A percentile compares a stretch with the other conserved stretches of the same genome.
These are phyloP conservation scores for Echinosophora koreensis DNA, from an alignment of 306 rosid species.

Conservation along the genomic window DNA sequence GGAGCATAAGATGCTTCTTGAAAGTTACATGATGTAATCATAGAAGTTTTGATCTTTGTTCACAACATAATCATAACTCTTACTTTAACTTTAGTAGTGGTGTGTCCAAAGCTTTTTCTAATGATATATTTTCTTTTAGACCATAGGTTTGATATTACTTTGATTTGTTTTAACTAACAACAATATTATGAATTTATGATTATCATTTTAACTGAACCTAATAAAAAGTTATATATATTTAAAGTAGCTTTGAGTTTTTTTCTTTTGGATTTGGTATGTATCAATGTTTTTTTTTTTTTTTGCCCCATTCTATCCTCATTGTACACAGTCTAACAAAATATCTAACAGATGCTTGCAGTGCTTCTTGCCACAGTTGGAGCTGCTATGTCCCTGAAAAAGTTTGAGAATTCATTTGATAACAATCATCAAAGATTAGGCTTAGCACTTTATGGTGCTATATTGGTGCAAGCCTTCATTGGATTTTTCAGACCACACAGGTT, in stretches of 20 bases:
- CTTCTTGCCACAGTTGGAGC: constrained; percentile 86
- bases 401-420: constrained; percentile 94
- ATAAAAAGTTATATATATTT: constrained; percentile 21
- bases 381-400: constrained; percentile 74
- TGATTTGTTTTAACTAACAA: constrained; percentile 1
- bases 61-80: constrained; percentile 51
- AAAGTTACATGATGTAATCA: constrained; percentile 46
- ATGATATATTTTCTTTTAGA: constrained; percentile 20
- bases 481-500: constrained; percentile 94
- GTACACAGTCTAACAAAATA: constrained; percentile 36
- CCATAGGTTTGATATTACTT: constrained; percentile 38
- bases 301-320: not conserved
- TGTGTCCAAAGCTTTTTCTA: constrained; percentile 48
- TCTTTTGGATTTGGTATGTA: not conserved
- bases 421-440: constrained; percentile 91
- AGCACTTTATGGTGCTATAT: constrained; percentile 76
- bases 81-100: constrained; percentile 77
- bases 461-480: constrained; percentile 79
- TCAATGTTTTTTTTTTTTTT: not conserved
- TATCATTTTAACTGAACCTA: constrained; percentile 45
- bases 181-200: constrained; percentile 29
- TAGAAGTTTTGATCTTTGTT: constrained; percentile 51
- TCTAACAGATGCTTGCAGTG: constrained; percentile 68
- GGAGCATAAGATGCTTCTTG: constrained; percentile 49
- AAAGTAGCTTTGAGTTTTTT: constrained; percentile 6